Conservation (phyloP, 371 early-diverging fungal species). For the Mycotypha africana region DNA sequence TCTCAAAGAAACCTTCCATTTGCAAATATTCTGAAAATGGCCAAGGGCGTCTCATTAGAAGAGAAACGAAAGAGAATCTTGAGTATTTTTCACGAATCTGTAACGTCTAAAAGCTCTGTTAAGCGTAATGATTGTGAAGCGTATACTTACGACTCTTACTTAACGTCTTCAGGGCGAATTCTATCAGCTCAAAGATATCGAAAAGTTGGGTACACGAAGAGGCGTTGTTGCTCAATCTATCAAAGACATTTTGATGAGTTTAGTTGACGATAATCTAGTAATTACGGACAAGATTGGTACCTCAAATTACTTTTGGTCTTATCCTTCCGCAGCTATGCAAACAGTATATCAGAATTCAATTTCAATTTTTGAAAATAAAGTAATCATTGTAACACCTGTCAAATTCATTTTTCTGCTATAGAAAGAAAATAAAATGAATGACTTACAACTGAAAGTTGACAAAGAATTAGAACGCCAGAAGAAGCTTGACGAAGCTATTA, state of each 20-base stretch:
- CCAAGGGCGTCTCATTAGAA: slow-evolving; percentile 16
- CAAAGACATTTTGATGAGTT: slow-evolving; percentile 84
- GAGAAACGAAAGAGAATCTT: slow-evolving; percentile 79
- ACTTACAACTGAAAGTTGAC: background rate
- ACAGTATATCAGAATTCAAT: slow-evolving; percentile 29
- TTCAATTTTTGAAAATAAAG: too few relatives aligned
- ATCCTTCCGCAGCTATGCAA: slow-evolving; percentile 71
- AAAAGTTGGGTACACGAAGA: slow-evolving; percentile 86
- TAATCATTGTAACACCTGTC: background rate
- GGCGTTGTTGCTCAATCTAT: slow-evolving; percentile 88
- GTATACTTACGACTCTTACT: too few relatives aligned
- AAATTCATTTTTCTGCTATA: slow-evolving; percentile 1
- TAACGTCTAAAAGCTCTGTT: too few relatives aligned
- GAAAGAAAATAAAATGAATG: slow-evolving; percentile 6
- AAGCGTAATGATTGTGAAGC: too few relatives aligned
- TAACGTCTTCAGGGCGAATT: slow-evolving; percentile 60
- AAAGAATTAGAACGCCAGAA: slow-evolving; percentile 15
- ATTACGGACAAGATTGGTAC: slow-evolving; percentile 91
- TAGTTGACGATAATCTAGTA: slow-evolving; percentile 89
- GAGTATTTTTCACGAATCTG: slow-evolving; percentile 78
- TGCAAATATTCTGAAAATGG: too few relatives aligned
- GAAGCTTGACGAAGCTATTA: slow-evolving; percentile 15
- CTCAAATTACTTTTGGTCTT: slow-evolving; percentile 92
- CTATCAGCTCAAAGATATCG: slow-evolving; percentile 86
- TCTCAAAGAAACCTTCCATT: slow-evolving; percentile 53